A percentile compares a stretch with the other conserved stretches of the same genome.
These are phyloP conservation scores for Lophiostoma macrostomum DNA, from an alignment of 495 filamentous ascomycete species.

Conservation along the genomic window DNA sequence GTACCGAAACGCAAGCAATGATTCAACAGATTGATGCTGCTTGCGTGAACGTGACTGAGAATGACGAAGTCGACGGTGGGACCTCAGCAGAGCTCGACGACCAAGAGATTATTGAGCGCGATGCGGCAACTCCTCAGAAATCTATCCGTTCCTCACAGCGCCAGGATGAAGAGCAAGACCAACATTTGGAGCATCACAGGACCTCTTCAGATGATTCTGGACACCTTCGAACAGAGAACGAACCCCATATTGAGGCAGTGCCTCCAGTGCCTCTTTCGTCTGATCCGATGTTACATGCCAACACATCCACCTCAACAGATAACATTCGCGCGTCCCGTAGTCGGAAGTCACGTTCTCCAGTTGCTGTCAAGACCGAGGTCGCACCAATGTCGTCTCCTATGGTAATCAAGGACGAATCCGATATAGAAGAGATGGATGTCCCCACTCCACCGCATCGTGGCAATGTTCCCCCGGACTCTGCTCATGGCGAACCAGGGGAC, in stretches of 20 bases:
- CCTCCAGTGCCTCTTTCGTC: no score
- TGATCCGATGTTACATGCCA: no score
- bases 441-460: conserved; percentile 1
- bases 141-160: neutral
- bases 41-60: conserved; percentile 14
- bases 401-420: conserved; percentile 15
- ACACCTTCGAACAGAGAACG: no score
- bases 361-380: neutral
- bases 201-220: no score
- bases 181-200: no score
- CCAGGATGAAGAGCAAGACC: neutral
- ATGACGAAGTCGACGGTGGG: neutral
- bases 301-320: neutral
- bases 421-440: conserved; percentile 10
- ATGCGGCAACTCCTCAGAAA: conserved; percentile 8
- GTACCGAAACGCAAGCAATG: conserved; percentile 21
- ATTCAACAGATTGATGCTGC: conserved; percentile 22
- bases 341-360: neutral
- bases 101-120: neutral
- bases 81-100: conserved; percentile 14
- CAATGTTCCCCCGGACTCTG: neutral
- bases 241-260: no score
- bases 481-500: neutral
- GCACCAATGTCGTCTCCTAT: conserved; percentile 5
- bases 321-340: neutral